Conservation (phyloP, 164 flowering plant species). For the Vitis rotundifolia region DNA sequence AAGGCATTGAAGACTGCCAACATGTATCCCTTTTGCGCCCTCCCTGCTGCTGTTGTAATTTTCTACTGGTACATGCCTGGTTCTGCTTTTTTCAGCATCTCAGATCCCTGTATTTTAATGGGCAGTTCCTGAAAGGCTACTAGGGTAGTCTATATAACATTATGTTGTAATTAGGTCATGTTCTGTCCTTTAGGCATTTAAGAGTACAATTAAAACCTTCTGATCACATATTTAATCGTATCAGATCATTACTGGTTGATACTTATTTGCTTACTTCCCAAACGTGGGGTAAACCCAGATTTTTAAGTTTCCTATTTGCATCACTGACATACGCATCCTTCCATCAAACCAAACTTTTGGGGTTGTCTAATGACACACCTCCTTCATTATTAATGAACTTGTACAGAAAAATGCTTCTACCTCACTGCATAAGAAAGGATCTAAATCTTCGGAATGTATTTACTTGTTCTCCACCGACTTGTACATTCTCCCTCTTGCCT, state of each 20-base stretch:
- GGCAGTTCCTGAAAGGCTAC: not conserved
- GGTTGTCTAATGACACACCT: too few relatives aligned
- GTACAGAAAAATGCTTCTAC: not conserved
- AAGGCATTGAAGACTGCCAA: not conserved
- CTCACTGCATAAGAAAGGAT: not conserved
- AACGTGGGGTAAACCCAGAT: too few relatives aligned
- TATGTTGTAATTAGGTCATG: slow-evolving; percentile 7
- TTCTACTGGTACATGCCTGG: not conserved
- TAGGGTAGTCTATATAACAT: not conserved
- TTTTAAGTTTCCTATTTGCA: too few relatives aligned
- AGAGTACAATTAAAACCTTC: not conserved
- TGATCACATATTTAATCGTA: not conserved
- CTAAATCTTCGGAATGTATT: too few relatives aligned
- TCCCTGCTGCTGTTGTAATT: not conserved
- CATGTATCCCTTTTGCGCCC: not conserved
- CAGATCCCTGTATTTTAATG: not conserved
- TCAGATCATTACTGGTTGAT: too few relatives aligned
- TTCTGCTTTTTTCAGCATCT: not conserved
- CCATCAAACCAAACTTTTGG: too few relatives aligned
- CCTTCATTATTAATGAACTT: not conserved
- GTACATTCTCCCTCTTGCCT: slow-evolving; percentile 15
- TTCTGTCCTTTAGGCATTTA: not conserved
- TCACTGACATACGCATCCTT: too few relatives aligned
- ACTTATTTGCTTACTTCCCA: not conserved
- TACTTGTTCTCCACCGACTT: slow-evolving; percentile 10